Base-by-base conservation (phyloP, 2,329 filamentous ascomycete genomes). In the Colletotrichum plurivorum region DNA sequence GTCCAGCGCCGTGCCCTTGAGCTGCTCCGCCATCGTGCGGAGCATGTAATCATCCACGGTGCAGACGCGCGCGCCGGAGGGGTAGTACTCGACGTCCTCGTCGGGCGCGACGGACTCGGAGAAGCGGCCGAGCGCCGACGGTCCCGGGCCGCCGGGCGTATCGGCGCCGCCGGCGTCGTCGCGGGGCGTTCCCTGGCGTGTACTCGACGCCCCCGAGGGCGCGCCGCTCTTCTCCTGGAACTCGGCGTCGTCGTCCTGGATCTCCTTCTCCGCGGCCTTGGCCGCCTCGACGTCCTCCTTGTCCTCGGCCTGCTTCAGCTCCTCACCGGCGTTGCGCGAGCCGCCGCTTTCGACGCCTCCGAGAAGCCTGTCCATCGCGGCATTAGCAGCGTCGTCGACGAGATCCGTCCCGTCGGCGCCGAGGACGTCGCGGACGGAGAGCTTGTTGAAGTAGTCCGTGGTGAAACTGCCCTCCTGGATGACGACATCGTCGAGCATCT, bases 391-490 rank as follows among this genome's bases (percentile, higher is more conserved):
- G 73, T 90, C 88, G n/a, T 88, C 85, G 25, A 89, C 81, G 6
- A 82, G 74, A 70, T 90, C 89, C 0, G 87, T 83, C 46, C 89
- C 85, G 13, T 88, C 87, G 15, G 36, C 53, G 61, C 87, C 88
- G 27, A 94, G 84, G 58, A 93, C 90, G 69, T 94, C 93, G 45
- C 89, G 86, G 58, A 92, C 90, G 2, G 88, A 95, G 51, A 93
- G 84, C 74, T 92, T 94, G 75, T 94, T 94, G 81, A 97, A 95
- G 78, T 97, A 95, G 76, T 99, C 96, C 0, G 96, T 99, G 0
- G 95, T 99, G 79, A 99, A 99, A 73, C 95, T 94, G 71, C 96
- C 96, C 78, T 98, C 96, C 77, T 99, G 97, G 73, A 99, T 99
- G 65, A 99, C 95, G 8, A 99, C 94, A 72, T 99, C 96, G 75